phyloP scores from a whole-genome alignment of 495 filamentous ascomycete genomes.

The Annulohypoxylon stygium region DNA sequence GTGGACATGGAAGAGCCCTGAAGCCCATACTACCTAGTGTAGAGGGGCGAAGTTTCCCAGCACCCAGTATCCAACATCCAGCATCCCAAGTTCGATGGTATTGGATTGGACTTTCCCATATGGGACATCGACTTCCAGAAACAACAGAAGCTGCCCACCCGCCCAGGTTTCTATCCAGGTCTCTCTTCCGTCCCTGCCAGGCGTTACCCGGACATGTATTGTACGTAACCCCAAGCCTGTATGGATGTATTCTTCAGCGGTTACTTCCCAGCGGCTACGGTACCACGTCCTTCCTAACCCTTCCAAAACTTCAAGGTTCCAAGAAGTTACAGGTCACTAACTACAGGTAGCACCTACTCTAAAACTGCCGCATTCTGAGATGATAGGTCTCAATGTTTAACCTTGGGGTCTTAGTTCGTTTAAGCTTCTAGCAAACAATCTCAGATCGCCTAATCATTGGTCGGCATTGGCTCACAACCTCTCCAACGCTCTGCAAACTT shows the following conservation, averaged over 20 bases:
- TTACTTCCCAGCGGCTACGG: neutral
- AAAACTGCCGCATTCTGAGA: neutral
- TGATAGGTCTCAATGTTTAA: neutral
- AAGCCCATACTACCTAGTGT: too few species aligned
- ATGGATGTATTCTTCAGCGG: neutral
- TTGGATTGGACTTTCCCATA: slow-evolving; percentile 7
- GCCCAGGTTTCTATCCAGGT: neutral
- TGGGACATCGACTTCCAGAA: neutral
- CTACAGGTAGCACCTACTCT: neutral
- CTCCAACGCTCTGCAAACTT: slow-evolving; percentile 3
- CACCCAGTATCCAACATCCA: neutral
- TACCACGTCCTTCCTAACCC: neutral
- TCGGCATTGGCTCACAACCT: neutral
- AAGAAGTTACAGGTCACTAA: slow-evolving; percentile 1
- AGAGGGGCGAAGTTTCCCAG: neutral
- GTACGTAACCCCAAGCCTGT: too few species aligned
- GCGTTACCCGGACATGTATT: neutral
- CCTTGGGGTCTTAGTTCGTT: slow-evolving; percentile 11
- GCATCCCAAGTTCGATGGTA: neutral
- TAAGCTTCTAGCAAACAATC: slow-evolving; percentile 5
- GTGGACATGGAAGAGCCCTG: too few species aligned
- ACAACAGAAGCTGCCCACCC: neutral
- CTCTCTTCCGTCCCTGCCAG: too few species aligned
- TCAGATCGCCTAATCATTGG: neutral
- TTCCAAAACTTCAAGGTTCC: neutral